Evolutionary conservation across 164 flowering plant genomes (phyloP).

Genomic region (Piper longum): DNA sequence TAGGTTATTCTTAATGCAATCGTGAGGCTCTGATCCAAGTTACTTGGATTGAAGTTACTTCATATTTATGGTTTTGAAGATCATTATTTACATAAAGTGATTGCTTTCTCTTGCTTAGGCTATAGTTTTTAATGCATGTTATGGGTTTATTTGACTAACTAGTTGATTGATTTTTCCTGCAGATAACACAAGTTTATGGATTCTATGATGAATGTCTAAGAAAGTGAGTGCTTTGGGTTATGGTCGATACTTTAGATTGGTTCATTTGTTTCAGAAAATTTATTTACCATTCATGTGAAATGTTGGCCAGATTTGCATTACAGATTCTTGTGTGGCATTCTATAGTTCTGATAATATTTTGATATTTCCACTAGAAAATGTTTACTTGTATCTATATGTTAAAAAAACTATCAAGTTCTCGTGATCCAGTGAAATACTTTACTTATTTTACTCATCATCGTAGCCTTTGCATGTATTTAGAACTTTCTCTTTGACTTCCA

Average conservation of each 20-base stretch:
- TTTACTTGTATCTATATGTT: background rate
- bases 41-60: background rate
- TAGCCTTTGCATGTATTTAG: background rate
- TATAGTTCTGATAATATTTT: too few relatives aligned
- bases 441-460: too few relatives aligned
- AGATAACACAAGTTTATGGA: conserved; percentile 98
- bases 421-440: background rate
- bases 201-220: conserved; percentile 95
- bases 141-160: background rate
- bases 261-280: background rate
- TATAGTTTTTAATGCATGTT: background rate
- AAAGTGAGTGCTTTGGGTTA: conserved; percentile 49
- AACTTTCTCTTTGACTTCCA: background rate
- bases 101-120: background rate
- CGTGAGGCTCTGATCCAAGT: background rate
- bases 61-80: background rate
- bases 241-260: background rate
- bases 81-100: background rate
- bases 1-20: background rate
- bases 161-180: conserved; percentile 20
- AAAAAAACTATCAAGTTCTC: background rate
- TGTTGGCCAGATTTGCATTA: background rate
- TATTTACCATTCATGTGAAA: background rate
- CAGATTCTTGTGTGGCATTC: too few relatives aligned
- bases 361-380: too few relatives aligned